A percentile compares a stretch with the other conserved stretches of the same genome.
These are phyloP conservation scores for Microbotryum lychnidis-dioicae DNA, from an alignment of 1,284 basidiomycete genomes.

Conservation along the genomic window DNA sequence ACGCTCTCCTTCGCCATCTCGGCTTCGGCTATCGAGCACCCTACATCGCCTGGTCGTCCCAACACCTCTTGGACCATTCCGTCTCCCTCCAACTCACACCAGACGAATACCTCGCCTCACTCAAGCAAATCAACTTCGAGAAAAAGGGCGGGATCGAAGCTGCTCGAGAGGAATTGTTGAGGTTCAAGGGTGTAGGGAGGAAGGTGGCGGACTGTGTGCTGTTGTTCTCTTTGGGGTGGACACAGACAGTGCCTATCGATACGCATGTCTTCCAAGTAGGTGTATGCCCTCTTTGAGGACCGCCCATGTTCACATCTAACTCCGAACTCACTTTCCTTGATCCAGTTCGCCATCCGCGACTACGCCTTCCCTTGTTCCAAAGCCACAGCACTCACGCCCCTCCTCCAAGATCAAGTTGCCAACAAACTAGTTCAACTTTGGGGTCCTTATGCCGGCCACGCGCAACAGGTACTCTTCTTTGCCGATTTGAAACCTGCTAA, in stretches of 20 bases:
- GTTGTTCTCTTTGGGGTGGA: slow-evolving; percentile 91
- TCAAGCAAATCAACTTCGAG: slow-evolving; percentile 12
- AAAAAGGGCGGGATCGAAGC: slow-evolving; percentile 44
- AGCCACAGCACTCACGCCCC: slow-evolving; percentile 59
- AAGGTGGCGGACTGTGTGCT: slow-evolving; percentile 95
- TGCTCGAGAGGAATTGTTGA: slow-evolving; percentile 66
- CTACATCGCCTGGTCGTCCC: slow-evolving; percentile 76
- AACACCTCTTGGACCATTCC: slow-evolving; percentile 54
- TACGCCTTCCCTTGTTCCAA: slow-evolving; percentile 56
- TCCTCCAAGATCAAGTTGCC: slow-evolving; percentile 67
- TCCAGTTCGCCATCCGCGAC: slow-evolving; percentile 71
- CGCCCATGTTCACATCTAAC: background rate
- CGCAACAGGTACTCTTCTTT: slow-evolving; percentile 68
- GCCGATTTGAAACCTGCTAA: slow-evolving; percentile 45
- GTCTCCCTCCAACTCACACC: slow-evolving; percentile 39
- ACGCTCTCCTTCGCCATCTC: slow-evolving; percentile 61
- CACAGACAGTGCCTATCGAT: slow-evolving; percentile 79
- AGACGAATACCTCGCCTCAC: slow-evolving; percentile 22
- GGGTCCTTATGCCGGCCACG: slow-evolving; percentile 78
- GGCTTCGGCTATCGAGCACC: slow-evolving; percentile 95
- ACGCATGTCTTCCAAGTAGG: slow-evolving; percentile 62
- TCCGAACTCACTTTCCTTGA: background rate
- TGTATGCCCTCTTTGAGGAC: background rate
- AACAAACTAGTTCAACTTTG: slow-evolving; percentile 57
- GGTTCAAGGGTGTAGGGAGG: slow-evolving; percentile 80